Evolutionary conservation across 164 flowering plant species (phyloP).

Genomic region (Euptelea pleiosperma): DNA sequence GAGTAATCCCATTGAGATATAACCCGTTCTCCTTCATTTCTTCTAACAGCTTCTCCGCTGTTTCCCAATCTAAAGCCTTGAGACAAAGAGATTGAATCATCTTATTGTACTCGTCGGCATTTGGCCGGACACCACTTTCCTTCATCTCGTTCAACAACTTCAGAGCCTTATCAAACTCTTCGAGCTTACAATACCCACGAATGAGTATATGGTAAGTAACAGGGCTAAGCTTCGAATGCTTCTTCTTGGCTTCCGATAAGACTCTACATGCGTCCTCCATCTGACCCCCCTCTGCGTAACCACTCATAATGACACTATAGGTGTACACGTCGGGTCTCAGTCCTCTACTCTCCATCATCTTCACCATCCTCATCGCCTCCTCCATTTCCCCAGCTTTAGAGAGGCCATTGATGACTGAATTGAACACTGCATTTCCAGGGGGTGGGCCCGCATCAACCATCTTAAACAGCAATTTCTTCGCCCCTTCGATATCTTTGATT

Average conservation of each 20-base stretch:
- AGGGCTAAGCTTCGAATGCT: constrained; percentile 54
- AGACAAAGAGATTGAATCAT: constrained; percentile 73
- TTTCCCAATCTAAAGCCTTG: constrained; percentile 67
- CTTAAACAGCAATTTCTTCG: constrained; percentile 43
- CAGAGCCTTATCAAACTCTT: constrained; percentile 65
- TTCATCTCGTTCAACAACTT: constrained; percentile 60
- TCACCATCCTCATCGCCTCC: constrained; percentile 44
- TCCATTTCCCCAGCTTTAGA: constrained; percentile 59
- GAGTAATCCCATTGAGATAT: constrained; percentile 55
- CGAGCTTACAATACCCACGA: constrained; percentile 70
- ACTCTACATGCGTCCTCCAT: constrained; percentile 67
- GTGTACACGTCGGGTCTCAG: constrained; percentile 78
- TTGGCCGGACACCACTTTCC: constrained; percentile 55
- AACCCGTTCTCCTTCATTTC: constrained; percentile 63
- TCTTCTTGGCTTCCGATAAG: constrained; percentile 56
- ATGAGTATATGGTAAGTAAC: constrained; percentile 65
- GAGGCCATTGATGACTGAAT: constrained; percentile 43
- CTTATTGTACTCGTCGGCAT: constrained; percentile 62
- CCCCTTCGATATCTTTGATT: constrained; percentile 44
- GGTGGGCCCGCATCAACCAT: constrained; percentile 73
- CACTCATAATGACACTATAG: constrained; percentile 65
- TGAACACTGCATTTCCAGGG: constrained; percentile 75
- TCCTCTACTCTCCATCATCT: constrained; percentile 60
- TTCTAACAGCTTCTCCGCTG: constrained; percentile 53
- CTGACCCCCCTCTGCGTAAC: constrained; percentile 57